Percentiles rank a stretch among this genome's conserved stretches.
phyloP scores from a whole-genome alignment of 768 basidiomycete genomes.

The Peribolospora baueri region DNA sequence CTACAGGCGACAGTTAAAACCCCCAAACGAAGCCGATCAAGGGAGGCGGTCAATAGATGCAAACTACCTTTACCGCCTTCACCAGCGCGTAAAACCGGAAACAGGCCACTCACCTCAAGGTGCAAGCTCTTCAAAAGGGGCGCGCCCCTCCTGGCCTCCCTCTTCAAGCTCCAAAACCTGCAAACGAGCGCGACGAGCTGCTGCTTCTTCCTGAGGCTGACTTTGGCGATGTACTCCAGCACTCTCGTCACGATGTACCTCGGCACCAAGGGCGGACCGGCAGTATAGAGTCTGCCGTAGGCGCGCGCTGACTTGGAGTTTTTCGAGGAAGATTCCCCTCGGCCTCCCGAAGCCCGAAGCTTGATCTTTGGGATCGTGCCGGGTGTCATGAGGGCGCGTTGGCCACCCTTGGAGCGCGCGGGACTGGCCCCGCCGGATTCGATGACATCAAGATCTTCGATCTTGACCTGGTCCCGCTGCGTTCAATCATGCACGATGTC shows the following conservation, averaged over 20 bases:
- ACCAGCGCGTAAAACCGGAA: neutral
- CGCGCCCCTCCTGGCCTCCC: constrained; percentile 77
- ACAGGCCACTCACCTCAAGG: constrained; percentile 32
- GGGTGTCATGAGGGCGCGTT: constrained; percentile 7
- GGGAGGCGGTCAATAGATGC: neutral
- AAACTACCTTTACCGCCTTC: neutral
- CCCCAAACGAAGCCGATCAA: neutral
- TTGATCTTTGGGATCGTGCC: constrained; percentile 7
- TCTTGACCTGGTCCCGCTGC: neutral
- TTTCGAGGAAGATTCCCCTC: neutral
- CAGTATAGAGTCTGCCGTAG: constrained; percentile 67
- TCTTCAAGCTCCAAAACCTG: constrained; percentile 90
- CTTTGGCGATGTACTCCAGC: constrained; percentile 41
- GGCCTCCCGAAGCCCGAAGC: neutral
- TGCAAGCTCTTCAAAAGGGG: constrained; percentile 79
- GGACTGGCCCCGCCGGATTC: neutral
- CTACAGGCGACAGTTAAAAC: constrained; percentile 12
- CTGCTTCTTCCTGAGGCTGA: constrained; percentile 45
- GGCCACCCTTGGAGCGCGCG: too few species aligned
- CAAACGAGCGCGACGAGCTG: constrained; percentile 57
- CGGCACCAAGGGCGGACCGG: constrained; percentile 74
- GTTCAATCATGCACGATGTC: too few species aligned
- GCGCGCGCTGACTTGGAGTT: constrained; percentile 58
- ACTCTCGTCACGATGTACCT: constrained; percentile 58
- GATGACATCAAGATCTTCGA: neutral